A percentile compares a stretch with the other conserved stretches of the same genome.
phyloP scores from a whole-genome alignment of 139 green algal genomes.

The Tetradesmus lagerheimii region DNA sequence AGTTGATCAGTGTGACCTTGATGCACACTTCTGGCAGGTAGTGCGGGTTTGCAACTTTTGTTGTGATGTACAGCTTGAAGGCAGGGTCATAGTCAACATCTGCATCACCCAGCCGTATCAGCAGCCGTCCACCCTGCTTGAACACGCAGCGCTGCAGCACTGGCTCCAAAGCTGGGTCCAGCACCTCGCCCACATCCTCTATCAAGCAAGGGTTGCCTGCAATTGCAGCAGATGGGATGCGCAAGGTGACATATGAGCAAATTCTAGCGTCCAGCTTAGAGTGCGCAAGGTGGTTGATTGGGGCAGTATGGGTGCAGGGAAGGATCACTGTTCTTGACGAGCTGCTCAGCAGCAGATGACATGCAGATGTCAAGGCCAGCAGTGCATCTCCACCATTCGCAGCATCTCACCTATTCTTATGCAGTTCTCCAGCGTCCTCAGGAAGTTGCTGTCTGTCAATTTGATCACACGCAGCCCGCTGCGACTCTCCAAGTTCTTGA shows the following conservation, averaged over 20 bases:
- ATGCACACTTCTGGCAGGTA: conserved; percentile 90
- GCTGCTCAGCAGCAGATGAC: neutral
- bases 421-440: conserved; percentile 83
- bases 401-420: conserved; percentile 75
- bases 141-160: conserved; percentile 72
- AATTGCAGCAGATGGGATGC: neutral
- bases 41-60: conserved; percentile 90
- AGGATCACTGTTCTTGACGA: no score
- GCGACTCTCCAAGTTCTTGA: conserved; percentile 85
- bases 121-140: conserved; percentile 64
- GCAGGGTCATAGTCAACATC: conserved; percentile 88
- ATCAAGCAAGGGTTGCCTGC: conserved; percentile 38
- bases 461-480: conserved; percentile 83
- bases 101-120: conserved; percentile 91
- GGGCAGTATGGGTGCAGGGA: neutral
- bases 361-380: neutral
- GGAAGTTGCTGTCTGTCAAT: conserved; percentile 80
- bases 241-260: neutral
- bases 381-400: neutral
- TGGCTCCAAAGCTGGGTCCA: conserved; percentile 88
- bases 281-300: no score
- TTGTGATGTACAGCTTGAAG: conserved; percentile 92
- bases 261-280: no score
- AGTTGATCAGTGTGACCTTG: conserved; percentile 89
- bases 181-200: conserved; percentile 78